Evolutionary conservation across 768 basidiomycete species (phyloP).

Genomic region (Leccinellum albellum): DNA sequence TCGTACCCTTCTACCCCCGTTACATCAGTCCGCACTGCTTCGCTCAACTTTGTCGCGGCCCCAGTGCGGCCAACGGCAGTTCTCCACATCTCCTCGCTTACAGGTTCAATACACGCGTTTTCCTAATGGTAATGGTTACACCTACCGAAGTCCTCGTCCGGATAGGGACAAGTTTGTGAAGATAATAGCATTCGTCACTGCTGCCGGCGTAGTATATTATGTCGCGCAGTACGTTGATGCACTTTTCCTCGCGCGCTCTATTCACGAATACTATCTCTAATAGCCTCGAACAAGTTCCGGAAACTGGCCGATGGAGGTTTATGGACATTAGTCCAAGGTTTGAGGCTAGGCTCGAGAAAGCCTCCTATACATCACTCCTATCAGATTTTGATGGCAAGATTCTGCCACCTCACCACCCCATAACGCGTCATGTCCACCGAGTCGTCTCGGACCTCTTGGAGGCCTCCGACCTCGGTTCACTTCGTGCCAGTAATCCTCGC

Average conservation of each 20-base stretch:
- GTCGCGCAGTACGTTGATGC: conserved; percentile 27
- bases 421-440: conserved; percentile 62
- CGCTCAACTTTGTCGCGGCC: background rate
- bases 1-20: background rate
- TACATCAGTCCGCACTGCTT: background rate
- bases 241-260: background rate
- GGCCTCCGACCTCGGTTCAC: conserved; percentile 65
- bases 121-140: conserved; percentile 7
- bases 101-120: conserved; percentile 29
- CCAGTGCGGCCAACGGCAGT: conserved; percentile 7
- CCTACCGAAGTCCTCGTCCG: conserved; percentile 3
- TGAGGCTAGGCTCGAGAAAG: conserved; percentile 53
- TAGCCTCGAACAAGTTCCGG: conserved; percentile 80
- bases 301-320: conserved; percentile 86
- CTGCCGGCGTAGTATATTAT: conserved; percentile 23
- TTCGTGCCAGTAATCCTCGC: conserved; percentile 27
- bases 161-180: conserved; percentile 8
- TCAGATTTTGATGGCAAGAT: conserved; percentile 49
- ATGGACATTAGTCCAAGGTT: conserved; percentile 66
- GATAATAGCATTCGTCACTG: conserved; percentile 17
- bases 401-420: conserved; percentile 63
- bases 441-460: conserved; percentile 68
- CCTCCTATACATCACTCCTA: conserved; percentile 41
- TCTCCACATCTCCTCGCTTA: conserved; percentile 19
- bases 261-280: background rate